Evolutionary conservation across 805 yeast genomes (phyloP).

Genomic region (Myxozyma lipomycoides): DNA sequence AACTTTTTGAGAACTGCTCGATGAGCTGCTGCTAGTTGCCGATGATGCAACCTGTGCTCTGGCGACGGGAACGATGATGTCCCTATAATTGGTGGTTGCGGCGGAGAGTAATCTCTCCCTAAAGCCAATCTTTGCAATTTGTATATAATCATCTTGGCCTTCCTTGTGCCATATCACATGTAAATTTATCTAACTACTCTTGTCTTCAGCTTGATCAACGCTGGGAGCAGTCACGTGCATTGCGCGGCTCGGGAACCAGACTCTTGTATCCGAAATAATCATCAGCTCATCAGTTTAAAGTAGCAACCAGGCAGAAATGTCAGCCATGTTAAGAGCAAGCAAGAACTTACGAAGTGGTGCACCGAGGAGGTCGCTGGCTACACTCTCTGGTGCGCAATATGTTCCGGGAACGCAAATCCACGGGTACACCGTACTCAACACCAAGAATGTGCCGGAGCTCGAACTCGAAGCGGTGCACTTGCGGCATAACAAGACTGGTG

Average conservation of each 20-base stretch:
- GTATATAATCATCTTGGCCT: neutral
- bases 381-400: slow-evolving; percentile 12
- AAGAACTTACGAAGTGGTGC: neutral
- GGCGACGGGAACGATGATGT: neutral
- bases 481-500: slow-evolving; percentile 63
- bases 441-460: slow-evolving; percentile 72
- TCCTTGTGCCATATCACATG: no score
- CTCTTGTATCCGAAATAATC: no score
- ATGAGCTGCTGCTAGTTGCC: neutral
- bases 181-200: no score
- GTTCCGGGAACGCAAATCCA: slow-evolving; percentile 38
- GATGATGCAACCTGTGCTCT: neutral
- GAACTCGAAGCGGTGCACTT: slow-evolving; percentile 74
- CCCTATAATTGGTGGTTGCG: neutral
- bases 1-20: neutral
- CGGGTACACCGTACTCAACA: slow-evolving; percentile 65
- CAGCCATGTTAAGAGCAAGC: neutral
- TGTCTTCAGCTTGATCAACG: neutral
- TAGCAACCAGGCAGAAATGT: neutral
- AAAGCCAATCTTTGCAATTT: neutral
- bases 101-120: neutral
- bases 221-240: neutral
- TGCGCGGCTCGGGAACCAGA: no score
- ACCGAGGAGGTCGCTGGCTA: slow-evolving; percentile 5
- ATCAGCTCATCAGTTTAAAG: no score